These are phyloP conservation scores for Hymenoscyphus fructigenus DNA, from an alignment of 2,329 filamentous ascomycete genomes.

Conservation along the genomic window DNA sequence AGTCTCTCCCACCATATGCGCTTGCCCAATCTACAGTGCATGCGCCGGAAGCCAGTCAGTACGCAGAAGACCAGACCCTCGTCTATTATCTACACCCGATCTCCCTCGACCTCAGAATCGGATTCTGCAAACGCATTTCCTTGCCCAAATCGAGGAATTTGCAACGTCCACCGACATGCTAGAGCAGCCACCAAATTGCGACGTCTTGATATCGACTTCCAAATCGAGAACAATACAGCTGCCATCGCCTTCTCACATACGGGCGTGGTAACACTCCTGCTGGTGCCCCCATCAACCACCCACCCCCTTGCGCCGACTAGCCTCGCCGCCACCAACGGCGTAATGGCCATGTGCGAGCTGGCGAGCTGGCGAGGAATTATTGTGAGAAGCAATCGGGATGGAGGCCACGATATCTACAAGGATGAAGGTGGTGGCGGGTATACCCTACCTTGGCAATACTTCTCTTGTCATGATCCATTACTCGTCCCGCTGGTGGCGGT, in stretches of 20 bases:
- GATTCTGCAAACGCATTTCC: not conserved
- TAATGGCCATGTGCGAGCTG: not conserved
- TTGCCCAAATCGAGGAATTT: not conserved
- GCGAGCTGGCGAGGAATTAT: too few species aligned
- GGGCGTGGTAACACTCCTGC: not conserved
- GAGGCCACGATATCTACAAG: not conserved
- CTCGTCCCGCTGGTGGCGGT: not conserved
- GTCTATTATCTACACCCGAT: not conserved
- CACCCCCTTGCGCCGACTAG: not conserved
- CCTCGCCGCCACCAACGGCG: conserved; percentile 3
- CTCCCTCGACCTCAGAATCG: not conserved
- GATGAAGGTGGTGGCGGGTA: not conserved
- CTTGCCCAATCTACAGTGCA: not conserved
- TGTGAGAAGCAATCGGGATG: not conserved
- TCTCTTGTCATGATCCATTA: not conserved
- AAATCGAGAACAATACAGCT: too few species aligned
- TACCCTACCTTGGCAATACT: not conserved
- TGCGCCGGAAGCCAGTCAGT: not conserved
- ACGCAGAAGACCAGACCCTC: not conserved
- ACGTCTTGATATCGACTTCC: not conserved
- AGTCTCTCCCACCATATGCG: too few species aligned
- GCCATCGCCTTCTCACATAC: not conserved
- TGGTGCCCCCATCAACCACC: not conserved
- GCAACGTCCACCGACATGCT: not conserved
- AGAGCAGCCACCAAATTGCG: not conserved